Evolutionary conservation across 202 grass and related monocot species (phyloP).

Genomic region (Digitaria exilis): DNA sequence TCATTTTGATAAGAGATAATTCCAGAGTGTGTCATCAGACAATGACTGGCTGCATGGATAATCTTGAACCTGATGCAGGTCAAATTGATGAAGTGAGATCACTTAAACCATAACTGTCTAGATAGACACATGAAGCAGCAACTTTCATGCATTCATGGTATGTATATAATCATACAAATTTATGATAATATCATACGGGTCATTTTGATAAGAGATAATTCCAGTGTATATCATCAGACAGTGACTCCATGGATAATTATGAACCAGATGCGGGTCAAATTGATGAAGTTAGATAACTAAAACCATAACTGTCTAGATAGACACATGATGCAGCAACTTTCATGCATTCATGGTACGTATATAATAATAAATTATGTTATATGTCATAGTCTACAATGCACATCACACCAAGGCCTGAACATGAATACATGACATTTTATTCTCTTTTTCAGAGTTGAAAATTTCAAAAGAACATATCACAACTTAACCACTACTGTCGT

Average conservation of each 20-base stretch:
- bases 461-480: slow-evolving; percentile 25
- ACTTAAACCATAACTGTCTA: slow-evolving; percentile 21
- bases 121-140: slow-evolving; percentile 27
- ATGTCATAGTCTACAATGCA: slow-evolving; percentile 1
- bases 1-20: not conserved
- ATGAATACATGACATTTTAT: not conserved
- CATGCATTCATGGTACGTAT: not conserved
- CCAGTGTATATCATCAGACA: not conserved
- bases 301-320: slow-evolving; percentile 27
- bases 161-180: not conserved
- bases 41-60: slow-evolving; percentile 40
- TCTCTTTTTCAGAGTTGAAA: slow-evolving; percentile 17
- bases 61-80: slow-evolving; percentile 26
- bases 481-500: slow-evolving; percentile 53
- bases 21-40: slow-evolving; percentile 1
- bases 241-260: slow-evolving; percentile 37
- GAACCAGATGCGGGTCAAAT: slow-evolving; percentile 30
- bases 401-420: slow-evolving; percentile 29
- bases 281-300: not conserved
- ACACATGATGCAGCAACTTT: slow-evolving; percentile 29
- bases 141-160: slow-evolving; percentile 1
- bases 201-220: slow-evolving; percentile 8
- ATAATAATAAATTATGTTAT: slow-evolving; percentile 14
- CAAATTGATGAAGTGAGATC: slow-evolving; percentile 18
- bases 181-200: not conserved